phyloP scores from a whole-genome alignment of 2,329 filamentous ascomycete genomes.

The Acrodontium crateriforme region DNA sequence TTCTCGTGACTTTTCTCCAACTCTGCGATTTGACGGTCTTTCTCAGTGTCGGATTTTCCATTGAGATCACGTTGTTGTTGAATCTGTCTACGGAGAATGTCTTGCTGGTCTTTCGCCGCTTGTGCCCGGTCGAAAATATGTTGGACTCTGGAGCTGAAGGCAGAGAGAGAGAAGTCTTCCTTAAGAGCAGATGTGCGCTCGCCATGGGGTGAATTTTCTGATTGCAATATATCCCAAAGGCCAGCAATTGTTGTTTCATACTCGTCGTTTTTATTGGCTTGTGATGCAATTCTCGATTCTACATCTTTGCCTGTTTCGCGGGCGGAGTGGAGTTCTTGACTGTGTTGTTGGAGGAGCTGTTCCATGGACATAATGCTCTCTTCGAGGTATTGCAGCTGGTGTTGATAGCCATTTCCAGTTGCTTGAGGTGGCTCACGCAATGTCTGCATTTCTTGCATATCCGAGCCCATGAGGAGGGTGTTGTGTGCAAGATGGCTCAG shows the following conservation, averaged over 20 bases:
- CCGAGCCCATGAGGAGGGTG: slow-evolving; percentile 27
- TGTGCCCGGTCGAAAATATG: slow-evolving; percentile 66
- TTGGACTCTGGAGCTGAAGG: slow-evolving; percentile 67
- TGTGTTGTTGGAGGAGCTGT: slow-evolving; percentile 18
- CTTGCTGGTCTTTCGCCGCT: slow-evolving; percentile 72
- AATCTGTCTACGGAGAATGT: slow-evolving; percentile 78
- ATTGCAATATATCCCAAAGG: slow-evolving; percentile 39
- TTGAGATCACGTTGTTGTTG: slow-evolving; percentile 92
- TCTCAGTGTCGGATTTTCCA: slow-evolving; percentile 60
- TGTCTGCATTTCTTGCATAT: slow-evolving; percentile 38
- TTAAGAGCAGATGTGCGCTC: slow-evolving; percentile 5
- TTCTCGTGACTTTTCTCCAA: slow-evolving; percentile 16
- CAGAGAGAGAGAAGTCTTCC: slow-evolving; percentile 54
- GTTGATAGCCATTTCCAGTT: slow-evolving; percentile 44
- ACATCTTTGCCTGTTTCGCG: slow-evolving; percentile 7
- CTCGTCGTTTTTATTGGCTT: slow-evolving; percentile 33
- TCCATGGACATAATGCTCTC: slow-evolving; percentile 36
- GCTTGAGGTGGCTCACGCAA: slow-evolving; percentile 45
- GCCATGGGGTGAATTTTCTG: slow-evolving; percentile 12
- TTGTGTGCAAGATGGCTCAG: slow-evolving; percentile 20
- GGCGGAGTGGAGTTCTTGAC: slow-evolving; percentile 14
- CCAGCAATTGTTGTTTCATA: slow-evolving; percentile 40
- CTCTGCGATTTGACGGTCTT: slow-evolving; percentile 22
- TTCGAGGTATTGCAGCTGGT: slow-evolving; percentile 56
- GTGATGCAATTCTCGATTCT: too few species aligned